Evolutionary conservation across 192 early-diverging fungal species (phyloP).

Genomic region (Rhizoclosmatium sp.): DNA sequence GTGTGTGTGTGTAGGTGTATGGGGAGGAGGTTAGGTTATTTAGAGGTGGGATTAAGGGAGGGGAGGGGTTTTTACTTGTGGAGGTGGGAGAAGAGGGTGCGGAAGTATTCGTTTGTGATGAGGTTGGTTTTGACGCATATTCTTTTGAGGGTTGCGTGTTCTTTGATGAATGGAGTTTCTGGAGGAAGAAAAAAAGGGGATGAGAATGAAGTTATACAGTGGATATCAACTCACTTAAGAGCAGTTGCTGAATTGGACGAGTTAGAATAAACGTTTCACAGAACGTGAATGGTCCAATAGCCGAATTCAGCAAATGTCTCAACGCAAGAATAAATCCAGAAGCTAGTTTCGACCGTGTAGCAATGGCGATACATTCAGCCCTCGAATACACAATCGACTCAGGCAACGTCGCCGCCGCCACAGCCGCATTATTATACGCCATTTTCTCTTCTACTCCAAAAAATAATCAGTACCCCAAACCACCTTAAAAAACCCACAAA

Average conservation of each 20-base stretch:
- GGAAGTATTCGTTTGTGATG: background rate
- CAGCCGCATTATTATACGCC: conserved; percentile 9
- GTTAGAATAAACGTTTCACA: background rate
- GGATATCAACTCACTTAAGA: background rate
- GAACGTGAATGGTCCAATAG: background rate
- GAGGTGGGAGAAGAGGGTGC: background rate
- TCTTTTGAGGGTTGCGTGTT: background rate
- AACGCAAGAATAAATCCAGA: conserved; percentile 2
- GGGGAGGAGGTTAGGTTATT: background rate
- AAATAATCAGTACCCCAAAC: background rate
- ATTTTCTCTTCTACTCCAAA: background rate
- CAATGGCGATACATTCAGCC: background rate
- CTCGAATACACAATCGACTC: background rate
- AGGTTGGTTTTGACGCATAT: background rate
- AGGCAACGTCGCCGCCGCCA: background rate
- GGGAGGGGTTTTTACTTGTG: background rate
- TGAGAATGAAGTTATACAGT: background rate
- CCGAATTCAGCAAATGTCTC: background rate
- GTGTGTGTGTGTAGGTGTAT: background rate
- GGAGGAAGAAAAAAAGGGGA: background rate
- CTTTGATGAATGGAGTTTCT: background rate
- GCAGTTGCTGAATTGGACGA: background rate
- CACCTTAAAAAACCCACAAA: background rate
- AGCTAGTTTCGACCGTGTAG: background rate
- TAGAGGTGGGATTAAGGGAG: background rate